These are phyloP conservation scores for Bromus sterilis DNA, from an alignment of 176 grass and related monocot genomes.

Conservation along the genomic window DNA sequence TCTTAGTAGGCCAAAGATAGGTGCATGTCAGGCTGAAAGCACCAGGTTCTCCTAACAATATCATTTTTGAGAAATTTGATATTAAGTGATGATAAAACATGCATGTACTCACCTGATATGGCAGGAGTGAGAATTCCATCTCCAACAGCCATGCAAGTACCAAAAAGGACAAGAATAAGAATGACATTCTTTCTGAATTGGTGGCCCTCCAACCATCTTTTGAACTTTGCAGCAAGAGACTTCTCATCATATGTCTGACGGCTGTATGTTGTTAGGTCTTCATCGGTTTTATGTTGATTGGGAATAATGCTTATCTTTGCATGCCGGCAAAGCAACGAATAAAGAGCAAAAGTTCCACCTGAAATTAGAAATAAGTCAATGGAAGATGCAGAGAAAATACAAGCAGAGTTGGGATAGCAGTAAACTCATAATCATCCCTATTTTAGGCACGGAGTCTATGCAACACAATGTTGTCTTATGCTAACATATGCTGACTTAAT, in stretches of 20 bases:
- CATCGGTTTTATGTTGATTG: constrained; percentile 80
- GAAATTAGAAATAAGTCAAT: constrained; percentile 12
- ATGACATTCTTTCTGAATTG: constrained; percentile 55
- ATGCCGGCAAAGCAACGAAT: constrained; percentile 81
- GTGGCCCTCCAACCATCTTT: constrained; percentile 62
- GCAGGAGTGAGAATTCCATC: constrained; percentile 86
- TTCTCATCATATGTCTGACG: constrained; percentile 57
- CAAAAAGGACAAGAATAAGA: constrained; percentile 71
- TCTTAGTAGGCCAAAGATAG: neutral
- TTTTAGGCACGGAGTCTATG: neutral
- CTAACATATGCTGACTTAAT: neutral
- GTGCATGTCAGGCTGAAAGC: neutral
- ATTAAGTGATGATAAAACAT: constrained; percentile 4
- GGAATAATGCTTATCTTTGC: constrained; percentile 78
- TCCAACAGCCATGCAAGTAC: constrained; percentile 83
- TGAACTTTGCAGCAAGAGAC: constrained; percentile 64
- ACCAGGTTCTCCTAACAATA: neutral
- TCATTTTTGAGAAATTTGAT: neutral
- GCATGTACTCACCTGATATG: constrained; percentile 50
- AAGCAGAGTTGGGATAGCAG: neutral
- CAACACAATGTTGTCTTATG: neutral
- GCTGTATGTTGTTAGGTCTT: constrained; percentile 73
- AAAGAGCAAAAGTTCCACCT: constrained; percentile 94
- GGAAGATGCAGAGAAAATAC: neutral
- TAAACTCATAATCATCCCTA: neutral